Evolutionary conservation across 192 early-diverging fungal species (phyloP).

Genomic region (Lobulomyces angularis): DNA sequence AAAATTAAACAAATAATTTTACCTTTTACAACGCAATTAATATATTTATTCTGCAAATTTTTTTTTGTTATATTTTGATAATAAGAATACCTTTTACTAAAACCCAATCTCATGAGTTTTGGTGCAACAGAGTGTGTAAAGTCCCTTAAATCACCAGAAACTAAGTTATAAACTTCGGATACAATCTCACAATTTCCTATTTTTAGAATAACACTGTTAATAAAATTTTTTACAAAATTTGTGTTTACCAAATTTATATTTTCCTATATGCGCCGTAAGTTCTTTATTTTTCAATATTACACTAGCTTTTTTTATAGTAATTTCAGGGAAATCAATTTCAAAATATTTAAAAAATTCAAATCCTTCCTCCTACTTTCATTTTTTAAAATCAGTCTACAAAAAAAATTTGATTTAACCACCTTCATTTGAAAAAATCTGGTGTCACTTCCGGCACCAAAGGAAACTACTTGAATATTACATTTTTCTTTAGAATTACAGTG

Average conservation of each 20-base stretch:
- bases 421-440: slow-evolving; percentile 78
- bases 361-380: slow-evolving; percentile 10
- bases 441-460: slow-evolving; percentile 83
- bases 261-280: slow-evolving; percentile 18
- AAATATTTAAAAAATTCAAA: slow-evolving; percentile 45
- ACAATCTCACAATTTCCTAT: slow-evolving; percentile 65
- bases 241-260: slow-evolving; percentile 21
- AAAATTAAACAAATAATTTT: neutral
- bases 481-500: slow-evolving; percentile 1
- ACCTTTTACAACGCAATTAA: neutral
- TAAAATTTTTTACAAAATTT: slow-evolving; percentile 21
- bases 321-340: slow-evolving; percentile 89
- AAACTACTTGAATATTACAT: slow-evolving; percentile 71
- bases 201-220: too few relatives aligned
- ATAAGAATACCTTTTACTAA: slow-evolving; percentile 53
- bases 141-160: slow-evolving; percentile 69
- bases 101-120: slow-evolving; percentile 39
- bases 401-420: slow-evolving; percentile 20
- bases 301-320: slow-evolving; percentile 65
- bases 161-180: slow-evolving; percentile 49
- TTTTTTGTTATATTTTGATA: too few relatives aligned
- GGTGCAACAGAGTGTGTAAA: slow-evolving; percentile 47
- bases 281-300: slow-evolving; percentile 38
- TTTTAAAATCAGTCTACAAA: neutral
- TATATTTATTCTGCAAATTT: neutral